Evolutionary conservation across 1,284 basidiomycete genomes (phyloP).

Genomic region (Cronartium quercuum): DNA sequence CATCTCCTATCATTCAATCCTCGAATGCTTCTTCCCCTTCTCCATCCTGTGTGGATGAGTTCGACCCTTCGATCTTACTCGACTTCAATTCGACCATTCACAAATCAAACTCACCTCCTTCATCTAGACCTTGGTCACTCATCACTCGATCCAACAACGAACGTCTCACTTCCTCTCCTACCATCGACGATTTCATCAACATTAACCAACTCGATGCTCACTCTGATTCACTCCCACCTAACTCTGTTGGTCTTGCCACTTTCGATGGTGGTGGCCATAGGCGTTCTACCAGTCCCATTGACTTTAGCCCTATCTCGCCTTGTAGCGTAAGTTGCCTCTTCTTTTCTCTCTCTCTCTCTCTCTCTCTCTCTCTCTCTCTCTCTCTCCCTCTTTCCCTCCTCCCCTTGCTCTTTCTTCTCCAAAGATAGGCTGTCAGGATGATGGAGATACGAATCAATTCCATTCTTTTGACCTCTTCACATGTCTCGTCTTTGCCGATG

Average conservation of each 20-base stretch:
- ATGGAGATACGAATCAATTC: neutral
- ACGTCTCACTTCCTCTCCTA: neutral
- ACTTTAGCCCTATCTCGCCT: constrained; percentile 22
- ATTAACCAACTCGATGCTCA: neutral
- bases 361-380: neutral
- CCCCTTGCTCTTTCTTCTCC: neutral
- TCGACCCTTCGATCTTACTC: neutral
- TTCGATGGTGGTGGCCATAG: neutral
- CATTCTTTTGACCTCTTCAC: neutral
- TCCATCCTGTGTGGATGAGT: neutral
- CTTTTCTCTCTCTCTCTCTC: neutral
- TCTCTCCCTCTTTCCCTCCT: neutral
- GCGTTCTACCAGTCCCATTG: constrained; percentile 19
- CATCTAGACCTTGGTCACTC: neutral
- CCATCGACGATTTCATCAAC: neutral
- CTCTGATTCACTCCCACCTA: neutral
- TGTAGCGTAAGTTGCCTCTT: constrained; percentile 28
- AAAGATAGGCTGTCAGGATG: neutral
- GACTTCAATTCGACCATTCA: neutral
- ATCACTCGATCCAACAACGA: neutral
- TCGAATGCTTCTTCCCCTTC: neutral
- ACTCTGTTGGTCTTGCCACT: neutral
- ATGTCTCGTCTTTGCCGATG: neutral
- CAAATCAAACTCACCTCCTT: neutral
- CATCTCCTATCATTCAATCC: neutral